Evolutionary conservation across 495 filamentous ascomycete species (phyloP).

Genomic region (Immersiella caudata): DNA sequence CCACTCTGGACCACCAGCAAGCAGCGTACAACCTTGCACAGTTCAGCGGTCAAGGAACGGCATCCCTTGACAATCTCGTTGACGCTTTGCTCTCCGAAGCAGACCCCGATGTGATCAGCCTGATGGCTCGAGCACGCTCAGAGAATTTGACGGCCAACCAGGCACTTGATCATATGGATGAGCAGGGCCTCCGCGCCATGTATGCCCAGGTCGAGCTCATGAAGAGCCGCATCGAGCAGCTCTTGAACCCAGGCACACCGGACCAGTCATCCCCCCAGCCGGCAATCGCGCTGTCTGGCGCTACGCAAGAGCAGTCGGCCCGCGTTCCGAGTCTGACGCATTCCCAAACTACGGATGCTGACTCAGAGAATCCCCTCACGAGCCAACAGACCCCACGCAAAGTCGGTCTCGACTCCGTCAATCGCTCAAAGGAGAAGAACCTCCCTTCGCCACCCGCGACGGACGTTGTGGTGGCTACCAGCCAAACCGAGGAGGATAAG

Average conservation of each 20-base stretch:
- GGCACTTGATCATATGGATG: slow-evolving; percentile 33
- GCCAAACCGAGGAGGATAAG: slow-evolving; percentile 29
- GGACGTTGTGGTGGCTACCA: slow-evolving; percentile 31
- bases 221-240: slow-evolving; percentile 15
- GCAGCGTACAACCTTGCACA: slow-evolving; percentile 60
- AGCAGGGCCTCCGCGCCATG: slow-evolving; percentile 40
- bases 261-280: slow-evolving; percentile 4
- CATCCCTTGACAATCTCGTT: slow-evolving; percentile 41
- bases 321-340: slow-evolving; percentile 27
- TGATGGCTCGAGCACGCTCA: slow-evolving; percentile 42
- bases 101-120: slow-evolving; percentile 31
- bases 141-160: slow-evolving; percentile 28
- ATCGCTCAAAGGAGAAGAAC: slow-evolving; percentile 24
- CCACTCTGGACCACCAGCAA: slow-evolving; percentile 49
- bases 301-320: slow-evolving; percentile 17
- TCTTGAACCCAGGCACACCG: slow-evolving; percentile 22
- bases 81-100: slow-evolving; percentile 44
- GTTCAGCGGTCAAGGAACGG: slow-evolving; percentile 38
- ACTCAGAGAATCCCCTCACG: slow-evolving; percentile 19
- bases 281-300: neutral
- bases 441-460: slow-evolving; percentile 32
- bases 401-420: neutral
- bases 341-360: slow-evolving; percentile 24
- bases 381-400: neutral
- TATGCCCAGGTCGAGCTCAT: slow-evolving; percentile 36